Evolutionary conservation across 1,139 yeast species (phyloP).

Genomic region (Eremothecium sinecaudum): DNA sequence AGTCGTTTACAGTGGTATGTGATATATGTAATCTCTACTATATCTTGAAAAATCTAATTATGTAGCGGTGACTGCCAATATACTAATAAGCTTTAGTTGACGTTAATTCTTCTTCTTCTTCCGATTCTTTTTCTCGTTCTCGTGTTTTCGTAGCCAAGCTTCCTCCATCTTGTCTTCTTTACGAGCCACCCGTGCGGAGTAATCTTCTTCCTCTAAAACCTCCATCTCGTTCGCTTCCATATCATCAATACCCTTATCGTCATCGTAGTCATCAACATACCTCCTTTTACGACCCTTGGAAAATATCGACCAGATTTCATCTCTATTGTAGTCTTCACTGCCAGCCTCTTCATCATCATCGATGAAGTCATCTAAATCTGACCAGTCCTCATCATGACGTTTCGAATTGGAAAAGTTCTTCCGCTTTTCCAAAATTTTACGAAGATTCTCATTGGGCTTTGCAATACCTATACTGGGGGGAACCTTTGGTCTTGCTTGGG

Average conservation of each 20-base stretch:
- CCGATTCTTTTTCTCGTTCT: conserved; percentile 34
- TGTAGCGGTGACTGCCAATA: no score
- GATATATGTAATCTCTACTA: no score
- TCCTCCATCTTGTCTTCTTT: conserved; percentile 58
- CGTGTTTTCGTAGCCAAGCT: conserved; percentile 44
- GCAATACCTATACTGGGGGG: conserved; percentile 12
- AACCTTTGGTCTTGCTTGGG: not conserved
- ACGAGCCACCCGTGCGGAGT: conserved; percentile 52
- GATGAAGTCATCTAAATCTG: conserved; percentile 41
- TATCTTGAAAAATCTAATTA: no score
- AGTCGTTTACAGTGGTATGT: no score
- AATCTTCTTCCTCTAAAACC: conserved; percentile 67
- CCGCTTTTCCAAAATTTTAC: conserved; percentile 15
- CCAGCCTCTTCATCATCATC: conserved; percentile 38
- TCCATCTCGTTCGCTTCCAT: conserved; percentile 96
- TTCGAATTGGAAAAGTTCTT: conserved; percentile 9
- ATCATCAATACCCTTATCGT: conserved; percentile 59
- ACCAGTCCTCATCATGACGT: conserved; percentile 19
- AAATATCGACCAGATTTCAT: conserved; percentile 84
- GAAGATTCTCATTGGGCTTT: conserved; percentile 20
- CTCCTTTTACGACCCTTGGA: conserved; percentile 51
- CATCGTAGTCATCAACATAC: conserved; percentile 33
- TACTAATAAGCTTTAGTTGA: no score
- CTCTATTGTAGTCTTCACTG: conserved; percentile 54
- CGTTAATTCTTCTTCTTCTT: no score